Evolutionary conservation across 2,329 filamentous ascomycete genomes (phyloP).

Genomic region (Aspergillus candidus): DNA sequence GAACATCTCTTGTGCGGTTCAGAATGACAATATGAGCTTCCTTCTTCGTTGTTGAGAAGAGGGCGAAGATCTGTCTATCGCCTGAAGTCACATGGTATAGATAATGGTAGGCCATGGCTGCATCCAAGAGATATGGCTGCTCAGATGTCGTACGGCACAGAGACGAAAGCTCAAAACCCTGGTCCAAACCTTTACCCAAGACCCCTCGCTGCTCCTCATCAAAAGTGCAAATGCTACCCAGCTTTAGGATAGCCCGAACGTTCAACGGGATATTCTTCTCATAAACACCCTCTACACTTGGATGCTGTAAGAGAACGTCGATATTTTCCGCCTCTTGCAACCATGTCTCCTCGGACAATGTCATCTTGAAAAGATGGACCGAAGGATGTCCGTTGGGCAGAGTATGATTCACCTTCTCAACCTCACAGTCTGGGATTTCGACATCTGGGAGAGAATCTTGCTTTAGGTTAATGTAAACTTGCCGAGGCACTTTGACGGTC

Average conservation of each 20-base stretch:
- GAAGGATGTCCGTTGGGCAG: slow-evolving; percentile 93
- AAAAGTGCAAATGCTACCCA: slow-evolving; percentile 89
- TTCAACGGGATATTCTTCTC: slow-evolving; percentile 87
- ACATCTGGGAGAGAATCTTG: slow-evolving; percentile 81
- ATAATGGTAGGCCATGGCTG: slow-evolving; percentile 76
- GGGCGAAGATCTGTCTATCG: slow-evolving; percentile 84
- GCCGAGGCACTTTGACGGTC: slow-evolving; percentile 81
- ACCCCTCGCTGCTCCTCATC: slow-evolving; percentile 87
- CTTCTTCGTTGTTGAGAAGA: slow-evolving; percentile 77
- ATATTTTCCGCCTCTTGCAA: slow-evolving; percentile 79
- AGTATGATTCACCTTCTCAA: slow-evolving; percentile 89
- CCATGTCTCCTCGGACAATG: slow-evolving; percentile 81
- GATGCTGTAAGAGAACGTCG: slow-evolving; percentile 76
- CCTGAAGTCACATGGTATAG: slow-evolving; percentile 88
- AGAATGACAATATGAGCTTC: slow-evolving; percentile 86
- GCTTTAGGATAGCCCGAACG: slow-evolving; percentile 76
- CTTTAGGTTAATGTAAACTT: slow-evolving; percentile 88
- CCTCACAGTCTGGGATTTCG: slow-evolving; percentile 74
- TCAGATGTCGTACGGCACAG: slow-evolving; percentile 64
- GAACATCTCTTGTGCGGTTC: slow-evolving; percentile 71
- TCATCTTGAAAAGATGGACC: slow-evolving; percentile 88
- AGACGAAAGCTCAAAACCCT: slow-evolving; percentile 80
- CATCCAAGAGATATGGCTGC: slow-evolving; percentile 67
- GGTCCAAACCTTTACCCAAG: slow-evolving; percentile 83
- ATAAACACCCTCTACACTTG: slow-evolving; percentile 94